Percentiles rank a stretch among this genome's conserved stretches.
Evolutionary conservation across 768 basidiomycete species (phyloP).

Genomic region (Termitomyces sp.): DNA sequence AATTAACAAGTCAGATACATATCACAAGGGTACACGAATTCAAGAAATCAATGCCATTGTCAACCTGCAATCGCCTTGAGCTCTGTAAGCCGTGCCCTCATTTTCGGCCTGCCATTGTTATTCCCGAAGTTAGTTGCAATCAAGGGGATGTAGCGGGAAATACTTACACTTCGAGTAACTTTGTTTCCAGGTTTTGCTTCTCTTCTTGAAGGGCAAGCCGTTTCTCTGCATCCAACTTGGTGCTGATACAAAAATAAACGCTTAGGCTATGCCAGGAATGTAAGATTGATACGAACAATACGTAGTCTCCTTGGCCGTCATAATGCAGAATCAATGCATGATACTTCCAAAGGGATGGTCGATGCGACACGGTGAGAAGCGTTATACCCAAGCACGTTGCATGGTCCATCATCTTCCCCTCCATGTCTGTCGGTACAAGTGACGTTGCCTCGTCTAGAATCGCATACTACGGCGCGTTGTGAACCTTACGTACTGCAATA

Average conservation of each 20-base stretch:
- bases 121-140: neutral
- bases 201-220: constrained; percentile 90
- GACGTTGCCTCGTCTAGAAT: constrained; percentile 97
- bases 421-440: constrained; percentile 87
- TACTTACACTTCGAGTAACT: constrained; percentile 80
- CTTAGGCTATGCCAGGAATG: neutral
- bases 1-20: too few relatives aligned
- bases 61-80: constrained; percentile 33
- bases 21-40: neutral
- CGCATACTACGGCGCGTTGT: constrained; percentile 61
- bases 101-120: constrained; percentile 56
- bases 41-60: neutral
- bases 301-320: constrained; percentile 92
- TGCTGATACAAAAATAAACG: constrained; percentile 38
- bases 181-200: constrained; percentile 83
- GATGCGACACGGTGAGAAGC: constrained; percentile 90
- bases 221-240: constrained; percentile 84
- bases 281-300: constrained; percentile 60
- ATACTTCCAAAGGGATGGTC: constrained; percentile 91
- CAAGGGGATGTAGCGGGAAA: neutral
- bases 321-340: constrained; percentile 86
- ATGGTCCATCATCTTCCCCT: constrained; percentile 92
- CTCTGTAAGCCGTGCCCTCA: constrained; percentile 70
- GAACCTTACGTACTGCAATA: neutral
- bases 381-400: constrained; percentile 87